Conservation (phyloP, 2,329 filamentous ascomycete genomes). For the Shiraia sp. region DNA sequence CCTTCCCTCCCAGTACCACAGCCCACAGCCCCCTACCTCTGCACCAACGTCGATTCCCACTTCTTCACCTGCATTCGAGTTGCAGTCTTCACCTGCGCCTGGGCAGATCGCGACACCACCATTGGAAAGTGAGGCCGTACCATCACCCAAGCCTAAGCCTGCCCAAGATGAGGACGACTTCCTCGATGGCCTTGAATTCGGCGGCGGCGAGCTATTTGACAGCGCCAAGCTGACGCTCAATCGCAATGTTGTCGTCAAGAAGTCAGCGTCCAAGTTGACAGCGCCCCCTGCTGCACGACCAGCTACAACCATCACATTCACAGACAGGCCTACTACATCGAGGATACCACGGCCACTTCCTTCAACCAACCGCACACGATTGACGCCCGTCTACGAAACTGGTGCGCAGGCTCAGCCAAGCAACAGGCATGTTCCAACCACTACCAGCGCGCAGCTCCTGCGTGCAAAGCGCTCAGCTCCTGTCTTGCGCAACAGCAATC, state of each 20-base stretch:
- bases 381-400: conserved; percentile 93
- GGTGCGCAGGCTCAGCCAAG: conserved; percentile 69
- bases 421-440: conserved; percentile 59
- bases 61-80: conserved; percentile 5
- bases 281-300: conserved; percentile 71
- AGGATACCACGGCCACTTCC: conserved; percentile 77
- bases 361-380: conserved; percentile 57
- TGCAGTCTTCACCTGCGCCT: conserved; percentile 21
- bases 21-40: conserved; percentile 35
- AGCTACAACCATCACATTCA: conserved; percentile 87
- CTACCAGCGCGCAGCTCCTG: conserved; percentile 59
- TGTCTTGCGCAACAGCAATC: conserved; percentile 53
- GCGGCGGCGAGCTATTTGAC: conserved; percentile 79
- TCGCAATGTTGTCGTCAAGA: conserved; percentile 88
- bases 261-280: conserved; percentile 57
- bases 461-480: conserved; percentile 66
- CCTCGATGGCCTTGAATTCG: conserved; percentile 83
- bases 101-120: conserved; percentile 17
- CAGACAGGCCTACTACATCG: conserved; percentile 69
- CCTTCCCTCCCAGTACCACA: conserved; percentile 21
- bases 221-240: conserved; percentile 81
- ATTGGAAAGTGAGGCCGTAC: conserved; percentile 19
- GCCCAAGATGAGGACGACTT: conserved; percentile 69
- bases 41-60: conserved; percentile 25
- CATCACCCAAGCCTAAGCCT: conserved; percentile 23